Conservation (phyloP, 192 early-diverging fungal species). For the Kickxella alabastrina region DNA sequence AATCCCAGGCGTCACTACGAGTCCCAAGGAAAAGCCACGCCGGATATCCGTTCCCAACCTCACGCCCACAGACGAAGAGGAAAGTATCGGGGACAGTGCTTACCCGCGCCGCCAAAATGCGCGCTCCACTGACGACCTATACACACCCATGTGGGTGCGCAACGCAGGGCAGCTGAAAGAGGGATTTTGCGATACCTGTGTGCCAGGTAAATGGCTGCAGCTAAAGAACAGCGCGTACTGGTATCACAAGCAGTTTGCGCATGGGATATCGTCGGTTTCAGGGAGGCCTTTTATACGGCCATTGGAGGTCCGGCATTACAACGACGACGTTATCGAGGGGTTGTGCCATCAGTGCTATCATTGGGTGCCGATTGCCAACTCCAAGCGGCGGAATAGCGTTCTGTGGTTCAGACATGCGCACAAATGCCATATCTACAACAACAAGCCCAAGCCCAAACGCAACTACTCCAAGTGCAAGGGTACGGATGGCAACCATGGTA, state of each 20-base stretch:
- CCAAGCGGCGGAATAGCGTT: conserved; percentile 72
- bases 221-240: conserved; percentile 86
- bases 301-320: conserved; percentile 64
- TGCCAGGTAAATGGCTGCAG: conserved; percentile 81
- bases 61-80: conserved; percentile 27
- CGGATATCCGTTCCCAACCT: conserved; percentile 41
- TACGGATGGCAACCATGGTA: background rate
- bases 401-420: conserved; percentile 86
- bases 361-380: conserved; percentile 75
- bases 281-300: conserved; percentile 71
- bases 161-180: conserved; percentile 71
- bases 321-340: conserved; percentile 70
- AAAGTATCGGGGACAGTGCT: conserved; percentile 15
- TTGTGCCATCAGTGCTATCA: conserved; percentile 79
- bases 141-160: conserved; percentile 83
- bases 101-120: conserved; percentile 68
- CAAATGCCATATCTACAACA: conserved; percentile 77
- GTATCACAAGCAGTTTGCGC: conserved; percentile 87
- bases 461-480: too few species aligned
- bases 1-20: conserved; percentile 45
- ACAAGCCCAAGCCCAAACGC: conserved; percentile 65
- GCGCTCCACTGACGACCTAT: conserved; percentile 66
- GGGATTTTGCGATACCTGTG: conserved; percentile 78
- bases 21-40: conserved; percentile 43
- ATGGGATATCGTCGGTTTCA: conserved; percentile 83